Evolutionary conservation across 345 rosid genomes (phyloP).

Genomic region (Raphanus raphanistrum): DNA sequence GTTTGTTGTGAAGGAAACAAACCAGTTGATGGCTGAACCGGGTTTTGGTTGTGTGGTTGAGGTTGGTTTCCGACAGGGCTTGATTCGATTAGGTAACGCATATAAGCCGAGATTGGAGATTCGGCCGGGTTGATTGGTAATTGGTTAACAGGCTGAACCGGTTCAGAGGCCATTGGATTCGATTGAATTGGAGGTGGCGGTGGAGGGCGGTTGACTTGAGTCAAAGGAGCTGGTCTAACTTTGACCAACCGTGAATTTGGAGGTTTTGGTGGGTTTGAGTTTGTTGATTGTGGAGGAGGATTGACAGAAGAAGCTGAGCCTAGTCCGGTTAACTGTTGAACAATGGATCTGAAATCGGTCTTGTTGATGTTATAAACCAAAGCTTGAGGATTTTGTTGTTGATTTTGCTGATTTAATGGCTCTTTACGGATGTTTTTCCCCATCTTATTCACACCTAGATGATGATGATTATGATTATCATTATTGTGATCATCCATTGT

Average conservation of each 20-base stretch:
- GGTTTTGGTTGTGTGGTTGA: constrained; percentile 41
- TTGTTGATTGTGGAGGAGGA: constrained; percentile 59
- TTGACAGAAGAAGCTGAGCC: constrained; percentile 43
- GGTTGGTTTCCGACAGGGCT: constrained; percentile 53
- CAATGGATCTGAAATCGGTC: constrained; percentile 81
- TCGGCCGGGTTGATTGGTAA: constrained; percentile 41
- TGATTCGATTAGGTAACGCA: constrained; percentile 68
- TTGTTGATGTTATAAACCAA: constrained; percentile 96
- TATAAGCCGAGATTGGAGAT: constrained; percentile 77
- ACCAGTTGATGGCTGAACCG: constrained; percentile 47
- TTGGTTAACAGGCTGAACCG: constrained; percentile 25
- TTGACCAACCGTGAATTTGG: constrained; percentile 76
- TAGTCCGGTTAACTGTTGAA: constrained; percentile 90
- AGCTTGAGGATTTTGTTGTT: constrained; percentile 73
- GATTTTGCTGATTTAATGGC: constrained; percentile 68
- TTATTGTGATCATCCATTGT: constrained; percentile 72
- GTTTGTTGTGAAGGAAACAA: constrained; percentile 43
- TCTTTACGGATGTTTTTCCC: constrained; percentile 86
- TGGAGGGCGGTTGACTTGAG: constrained; percentile 62
- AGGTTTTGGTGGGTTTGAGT: constrained; percentile 63
- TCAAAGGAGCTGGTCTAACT: constrained; percentile 86
- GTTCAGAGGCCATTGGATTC: constrained; percentile 3
- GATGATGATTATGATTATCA: constrained; percentile 39
- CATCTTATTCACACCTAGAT: constrained; percentile 79
- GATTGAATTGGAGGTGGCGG: constrained; percentile 40